Conservation (phyloP, 352 stramenopile species). For the Globisporangium viniferum region DNA sequence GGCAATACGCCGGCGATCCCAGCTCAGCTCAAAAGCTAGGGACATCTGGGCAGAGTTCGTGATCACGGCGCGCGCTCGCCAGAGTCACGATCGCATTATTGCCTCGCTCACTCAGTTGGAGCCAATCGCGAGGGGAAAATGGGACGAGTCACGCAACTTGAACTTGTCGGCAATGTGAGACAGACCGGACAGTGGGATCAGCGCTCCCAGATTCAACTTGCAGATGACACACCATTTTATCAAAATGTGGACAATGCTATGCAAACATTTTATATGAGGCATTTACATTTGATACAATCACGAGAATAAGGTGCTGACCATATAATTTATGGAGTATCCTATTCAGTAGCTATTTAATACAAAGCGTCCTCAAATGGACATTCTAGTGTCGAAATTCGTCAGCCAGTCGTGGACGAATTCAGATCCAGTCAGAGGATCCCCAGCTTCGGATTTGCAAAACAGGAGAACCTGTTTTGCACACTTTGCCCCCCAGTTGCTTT, state of each 20-base stretch:
- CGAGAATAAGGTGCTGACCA: not conserved
- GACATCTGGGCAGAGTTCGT: not conserved
- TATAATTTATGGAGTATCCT: not conserved
- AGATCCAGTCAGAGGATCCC: constrained; percentile 6
- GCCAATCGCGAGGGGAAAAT: constrained; percentile 14
- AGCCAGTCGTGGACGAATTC: constrained; percentile 6
- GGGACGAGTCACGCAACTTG: constrained; percentile 16
- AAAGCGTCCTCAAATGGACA: not conserved
- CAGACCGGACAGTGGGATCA: constrained; percentile 3
- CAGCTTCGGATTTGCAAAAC: not conserved
- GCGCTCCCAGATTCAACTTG: constrained; percentile 8
- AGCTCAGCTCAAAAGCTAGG: not conserved
- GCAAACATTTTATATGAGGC: not conserved
- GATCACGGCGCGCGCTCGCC: not conserved
- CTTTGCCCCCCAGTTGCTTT: not conserved
- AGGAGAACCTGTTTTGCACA: not conserved
- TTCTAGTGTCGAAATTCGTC: not conserved
- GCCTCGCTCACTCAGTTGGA: not conserved
- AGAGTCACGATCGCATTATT: not conserved
- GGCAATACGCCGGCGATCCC: not conserved
- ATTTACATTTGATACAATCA: not conserved
- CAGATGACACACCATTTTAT: not conserved
- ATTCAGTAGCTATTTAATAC: not conserved
- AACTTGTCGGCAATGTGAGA: constrained; percentile 14
- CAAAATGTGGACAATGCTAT: not conserved